Evolutionary conservation across 169 alveolate genomes (phyloP).

Genomic region (Sarcocystis neurona): DNA sequence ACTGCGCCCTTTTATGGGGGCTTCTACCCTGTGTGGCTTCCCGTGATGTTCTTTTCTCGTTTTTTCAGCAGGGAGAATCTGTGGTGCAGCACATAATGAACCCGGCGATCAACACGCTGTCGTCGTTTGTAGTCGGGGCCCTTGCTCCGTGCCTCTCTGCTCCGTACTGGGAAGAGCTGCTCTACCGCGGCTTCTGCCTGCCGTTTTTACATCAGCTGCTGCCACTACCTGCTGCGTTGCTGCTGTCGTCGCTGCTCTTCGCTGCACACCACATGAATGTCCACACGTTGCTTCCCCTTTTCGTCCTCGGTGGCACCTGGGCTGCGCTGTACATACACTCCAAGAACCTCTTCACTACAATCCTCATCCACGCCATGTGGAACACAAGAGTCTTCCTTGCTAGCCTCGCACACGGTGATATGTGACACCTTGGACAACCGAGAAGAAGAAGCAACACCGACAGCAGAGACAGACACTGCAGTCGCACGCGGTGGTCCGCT

Average conservation of each 20-base stretch:
- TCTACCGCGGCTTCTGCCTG: conserved; percentile 70
- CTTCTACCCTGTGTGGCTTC: too few relatives aligned
- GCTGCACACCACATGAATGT: conserved; percentile 71
- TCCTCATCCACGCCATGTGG: conserved; percentile 75
- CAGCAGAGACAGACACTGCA: too few relatives aligned
- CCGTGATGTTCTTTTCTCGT: conserved; percentile 3
- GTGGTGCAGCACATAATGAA: conserved; percentile 48
- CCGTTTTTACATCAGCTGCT: conserved; percentile 50
- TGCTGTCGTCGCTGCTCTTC: conserved; percentile 65
- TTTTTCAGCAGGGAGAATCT: conserved; percentile 44
- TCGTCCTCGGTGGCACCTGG: conserved; percentile 70
- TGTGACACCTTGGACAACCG: too few relatives aligned
- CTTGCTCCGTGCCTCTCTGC: conserved; percentile 76
- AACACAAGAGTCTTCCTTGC: conserved; percentile 72
- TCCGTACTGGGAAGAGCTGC: conserved; percentile 77
- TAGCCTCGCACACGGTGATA: conserved; percentile 21
- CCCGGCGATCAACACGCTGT: conserved; percentile 44
- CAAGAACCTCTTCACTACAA: conserved; percentile 58
- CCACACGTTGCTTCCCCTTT: conserved; percentile 64
- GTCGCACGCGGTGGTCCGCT: too few relatives aligned
- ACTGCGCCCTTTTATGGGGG: too few relatives aligned
- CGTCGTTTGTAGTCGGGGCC: conserved; percentile 67
- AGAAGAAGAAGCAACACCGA: too few relatives aligned
- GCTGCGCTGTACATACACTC: conserved; percentile 59
- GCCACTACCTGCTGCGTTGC: conserved; percentile 54